These are phyloP conservation scores for Krasilnikovozyma curviuscula DNA, from an alignment of 768 basidiomycete species.

Conservation along the genomic window DNA sequence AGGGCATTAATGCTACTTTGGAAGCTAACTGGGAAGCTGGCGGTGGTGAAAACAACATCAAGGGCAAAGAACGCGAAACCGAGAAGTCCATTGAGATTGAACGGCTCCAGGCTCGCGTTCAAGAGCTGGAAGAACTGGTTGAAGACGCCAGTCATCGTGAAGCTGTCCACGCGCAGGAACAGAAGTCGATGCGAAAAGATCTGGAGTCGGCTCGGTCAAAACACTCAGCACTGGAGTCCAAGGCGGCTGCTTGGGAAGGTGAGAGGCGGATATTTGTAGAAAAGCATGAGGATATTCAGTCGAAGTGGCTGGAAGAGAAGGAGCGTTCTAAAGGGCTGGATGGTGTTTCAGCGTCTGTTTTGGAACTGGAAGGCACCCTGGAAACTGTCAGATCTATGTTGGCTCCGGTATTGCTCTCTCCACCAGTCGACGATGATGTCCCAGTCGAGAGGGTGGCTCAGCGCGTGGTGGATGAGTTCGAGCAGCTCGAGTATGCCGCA, in stretches of 20 bases:
- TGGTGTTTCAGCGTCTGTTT: too few relatives aligned
- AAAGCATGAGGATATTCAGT: conserved; percentile 22
- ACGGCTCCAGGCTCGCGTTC: conserved; percentile 12
- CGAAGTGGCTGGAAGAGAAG: too few relatives aligned
- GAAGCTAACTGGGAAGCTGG: neutral
- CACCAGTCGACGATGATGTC: neutral
- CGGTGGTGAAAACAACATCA: too few relatives aligned
- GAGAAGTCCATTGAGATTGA: conserved; percentile 14
- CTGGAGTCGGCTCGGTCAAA: too few relatives aligned
- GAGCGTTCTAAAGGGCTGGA: too few relatives aligned
- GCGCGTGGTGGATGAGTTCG: conserved; percentile 3
- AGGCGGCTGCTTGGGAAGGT: too few relatives aligned
- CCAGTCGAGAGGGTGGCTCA: conserved; percentile 7
- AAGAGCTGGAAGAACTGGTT: conserved; percentile 5
- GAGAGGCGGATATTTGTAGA: neutral
- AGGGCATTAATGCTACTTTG: neutral
- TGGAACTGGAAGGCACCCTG: neutral
- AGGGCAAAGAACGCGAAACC: conserved; percentile 17
- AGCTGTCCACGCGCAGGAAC: neutral
- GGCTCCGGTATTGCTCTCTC: neutral
- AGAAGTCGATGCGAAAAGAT: neutral
- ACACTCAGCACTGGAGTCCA: too few relatives aligned
- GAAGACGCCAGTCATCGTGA: conserved; percentile 6
- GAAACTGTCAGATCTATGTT: conserved; percentile 4
- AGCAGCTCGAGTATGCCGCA: neutral